These are phyloP conservation scores for Excoecaria cochinchinensis DNA, from an alignment of 345 rosid species.

Conservation along the genomic window DNA sequence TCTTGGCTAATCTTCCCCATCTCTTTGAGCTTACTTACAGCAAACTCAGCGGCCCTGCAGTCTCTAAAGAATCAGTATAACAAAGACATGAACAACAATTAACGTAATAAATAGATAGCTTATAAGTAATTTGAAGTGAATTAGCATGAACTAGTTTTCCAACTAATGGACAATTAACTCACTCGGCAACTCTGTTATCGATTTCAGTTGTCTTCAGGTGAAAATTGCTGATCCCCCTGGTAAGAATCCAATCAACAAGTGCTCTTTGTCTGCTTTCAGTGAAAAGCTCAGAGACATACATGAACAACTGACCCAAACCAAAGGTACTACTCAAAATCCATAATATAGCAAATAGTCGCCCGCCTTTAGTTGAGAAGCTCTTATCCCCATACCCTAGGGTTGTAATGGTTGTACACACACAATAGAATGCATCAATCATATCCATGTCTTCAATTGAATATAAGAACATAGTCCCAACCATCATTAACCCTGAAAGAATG, in stretches of 20 bases:
- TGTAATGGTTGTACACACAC: slow-evolving; percentile 74
- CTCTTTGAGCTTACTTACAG: slow-evolving; percentile 73
- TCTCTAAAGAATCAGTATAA: neutral
- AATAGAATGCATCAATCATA: slow-evolving; percentile 60
- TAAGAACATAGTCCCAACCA: slow-evolving; percentile 50
- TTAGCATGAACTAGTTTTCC: neutral
- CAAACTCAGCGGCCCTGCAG: slow-evolving; percentile 58
- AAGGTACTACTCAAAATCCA: slow-evolving; percentile 66
- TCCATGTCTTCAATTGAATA: slow-evolving; percentile 41
- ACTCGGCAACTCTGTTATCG: slow-evolving; percentile 63
- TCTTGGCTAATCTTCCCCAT: slow-evolving; percentile 82
- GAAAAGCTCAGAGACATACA: slow-evolving; percentile 58
- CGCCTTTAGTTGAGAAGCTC: slow-evolving; percentile 53
- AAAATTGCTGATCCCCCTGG: slow-evolving; percentile 41
- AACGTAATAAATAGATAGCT: neutral
- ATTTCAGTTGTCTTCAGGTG: slow-evolving; percentile 84
- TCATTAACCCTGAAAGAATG: slow-evolving; percentile 39
- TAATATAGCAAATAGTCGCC: slow-evolving; percentile 63
- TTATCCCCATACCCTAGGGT: slow-evolving; percentile 80
- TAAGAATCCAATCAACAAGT: slow-evolving; percentile 66
- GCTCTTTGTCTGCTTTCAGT: slow-evolving; percentile 58
- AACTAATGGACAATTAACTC: slow-evolving; percentile 23
- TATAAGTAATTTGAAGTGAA: neutral
- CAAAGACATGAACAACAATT: no score
- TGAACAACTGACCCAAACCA: slow-evolving; percentile 64